These are phyloP conservation scores for Trichophyton benhamiae DNA, from an alignment of 2,329 filamentous ascomycete species.

Conservation along the genomic window DNA sequence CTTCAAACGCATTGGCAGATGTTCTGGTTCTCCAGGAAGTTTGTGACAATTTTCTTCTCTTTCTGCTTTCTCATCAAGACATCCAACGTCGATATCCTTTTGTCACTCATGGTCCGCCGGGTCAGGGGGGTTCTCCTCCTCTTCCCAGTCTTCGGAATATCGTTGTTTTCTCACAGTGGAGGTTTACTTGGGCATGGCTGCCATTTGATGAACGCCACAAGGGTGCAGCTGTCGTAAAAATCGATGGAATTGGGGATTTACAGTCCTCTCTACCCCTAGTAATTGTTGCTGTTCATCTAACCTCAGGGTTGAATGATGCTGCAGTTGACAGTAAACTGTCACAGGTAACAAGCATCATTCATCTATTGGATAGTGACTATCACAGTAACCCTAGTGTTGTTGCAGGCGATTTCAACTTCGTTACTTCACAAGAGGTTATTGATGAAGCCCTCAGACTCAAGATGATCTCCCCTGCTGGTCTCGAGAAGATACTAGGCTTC, in stretches of 20 bases:
- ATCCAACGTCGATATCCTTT: constrained; percentile 44
- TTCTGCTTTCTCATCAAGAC: constrained; percentile 37
- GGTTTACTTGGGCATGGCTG: constrained; percentile 46
- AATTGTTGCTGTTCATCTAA: constrained; percentile 50
- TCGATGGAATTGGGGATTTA: constrained; percentile 26
- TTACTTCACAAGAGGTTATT: constrained; percentile 45
- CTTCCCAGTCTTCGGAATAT: constrained; percentile 50
- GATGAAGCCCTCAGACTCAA: constrained; percentile 40
- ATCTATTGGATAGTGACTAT: constrained; percentile 35
- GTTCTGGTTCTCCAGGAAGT: constrained; percentile 48
- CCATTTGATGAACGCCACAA: constrained; percentile 47
- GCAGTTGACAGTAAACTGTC: constrained; percentile 45
- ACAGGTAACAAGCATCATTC: constrained; percentile 43
- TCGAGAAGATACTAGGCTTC: constrained; percentile 33
- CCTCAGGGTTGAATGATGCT: constrained; percentile 47
- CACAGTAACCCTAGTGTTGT: constrained; percentile 42
- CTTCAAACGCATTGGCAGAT: constrained; percentile 24
- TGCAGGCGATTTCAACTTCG: constrained; percentile 53
- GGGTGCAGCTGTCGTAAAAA: constrained; percentile 40
- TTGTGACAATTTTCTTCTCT: constrained; percentile 50
- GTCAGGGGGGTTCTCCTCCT: constrained; percentile 41
- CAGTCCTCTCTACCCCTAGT: constrained; percentile 28
- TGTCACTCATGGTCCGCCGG: constrained; percentile 45
- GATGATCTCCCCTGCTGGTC: constrained; percentile 42
- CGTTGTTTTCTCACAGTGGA: constrained; percentile 45